phyloP scores from a whole-genome alignment of 1,284 basidiomycete genomes.

The Cutaneotrichosporon dermatis region DNA sequence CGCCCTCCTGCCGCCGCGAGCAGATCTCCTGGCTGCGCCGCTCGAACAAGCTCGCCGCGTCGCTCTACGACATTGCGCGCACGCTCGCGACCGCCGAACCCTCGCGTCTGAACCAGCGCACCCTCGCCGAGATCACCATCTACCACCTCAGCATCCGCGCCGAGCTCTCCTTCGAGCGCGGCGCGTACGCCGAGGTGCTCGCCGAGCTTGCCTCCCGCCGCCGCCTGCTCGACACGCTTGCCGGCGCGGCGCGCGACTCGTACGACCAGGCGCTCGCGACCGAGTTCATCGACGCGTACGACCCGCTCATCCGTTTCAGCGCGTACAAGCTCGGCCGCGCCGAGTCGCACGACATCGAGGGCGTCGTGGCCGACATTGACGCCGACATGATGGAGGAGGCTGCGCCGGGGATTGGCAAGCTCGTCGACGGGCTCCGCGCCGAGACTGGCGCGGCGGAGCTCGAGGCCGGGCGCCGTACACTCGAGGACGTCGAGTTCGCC shows the following conservation, averaged over 20 bases:
- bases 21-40: slow-evolving; percentile 65
- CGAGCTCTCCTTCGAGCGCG: slow-evolving; percentile 52
- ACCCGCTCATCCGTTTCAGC: slow-evolving; percentile 86
- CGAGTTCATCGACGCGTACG: slow-evolving; percentile 78
- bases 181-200: slow-evolving; percentile 74
- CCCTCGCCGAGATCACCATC: slow-evolving; percentile 47
- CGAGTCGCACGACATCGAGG: slow-evolving; percentile 76
- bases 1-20: slow-evolving; percentile 25
- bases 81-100: slow-evolving; percentile 50
- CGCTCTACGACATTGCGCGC: slow-evolving; percentile 70
- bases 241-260: slow-evolving; percentile 56
- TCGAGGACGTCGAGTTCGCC: slow-evolving; percentile 70
- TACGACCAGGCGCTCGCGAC: slow-evolving; percentile 83
- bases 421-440: slow-evolving; percentile 31
- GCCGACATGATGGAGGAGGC: slow-evolving; percentile 58
- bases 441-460: slow-evolving; percentile 51
- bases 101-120: slow-evolving; percentile 26
- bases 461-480: slow-evolving; percentile 55
- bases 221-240: slow-evolving; percentile 65
- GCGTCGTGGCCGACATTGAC: slow-evolving; percentile 68
- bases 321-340: slow-evolving; percentile 70
- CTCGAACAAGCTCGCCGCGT: slow-evolving; percentile 74
- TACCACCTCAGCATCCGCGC: slow-evolving; percentile 49
- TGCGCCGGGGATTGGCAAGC: slow-evolving; percentile 30
- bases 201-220: slow-evolving; percentile 70